phyloP scores from a whole-genome alignment of 2,329 filamentous ascomycete species.

The Thermothelomyces thermophilus region DNA sequence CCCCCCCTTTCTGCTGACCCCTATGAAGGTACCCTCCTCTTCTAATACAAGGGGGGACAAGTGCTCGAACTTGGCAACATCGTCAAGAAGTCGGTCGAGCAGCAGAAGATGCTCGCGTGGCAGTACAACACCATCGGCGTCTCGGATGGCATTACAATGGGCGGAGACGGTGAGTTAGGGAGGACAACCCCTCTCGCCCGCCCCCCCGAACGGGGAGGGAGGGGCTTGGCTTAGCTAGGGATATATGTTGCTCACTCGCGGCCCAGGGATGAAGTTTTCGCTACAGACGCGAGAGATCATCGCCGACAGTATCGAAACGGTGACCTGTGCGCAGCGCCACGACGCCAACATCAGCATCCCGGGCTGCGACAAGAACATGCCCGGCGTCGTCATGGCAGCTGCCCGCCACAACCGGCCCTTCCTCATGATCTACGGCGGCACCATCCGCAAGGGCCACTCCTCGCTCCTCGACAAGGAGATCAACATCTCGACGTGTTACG shows the following conservation, averaged over 20 bases:
- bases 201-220: too few relatives aligned
- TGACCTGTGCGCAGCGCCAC: conserved; percentile 86
- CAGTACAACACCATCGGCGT: conserved; percentile 89
- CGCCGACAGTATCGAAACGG: conserved; percentile 87
- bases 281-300: conserved; percentile 88
- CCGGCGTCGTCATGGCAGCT: conserved; percentile 83
- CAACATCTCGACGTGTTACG: conserved; percentile 85
- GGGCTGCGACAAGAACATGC: conserved; percentile 98
- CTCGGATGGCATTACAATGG: conserved; percentile 92
- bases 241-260: too few relatives aligned
- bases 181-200: neutral
- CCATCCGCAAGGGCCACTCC: conserved; percentile 82
- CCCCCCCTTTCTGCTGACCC: too few relatives aligned
- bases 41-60: too few relatives aligned
- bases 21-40: too few relatives aligned
- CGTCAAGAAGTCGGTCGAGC: conserved; percentile 73
- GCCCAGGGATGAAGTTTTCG: conserved; percentile 87
- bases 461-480: conserved; percentile 67
- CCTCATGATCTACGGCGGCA: conserved; percentile 92
- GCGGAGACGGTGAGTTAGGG: conserved; percentile 62
- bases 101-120: conserved; percentile 86
- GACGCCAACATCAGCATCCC: conserved; percentile 92
- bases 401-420: conserved; percentile 87
- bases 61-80: conserved; percentile 82
- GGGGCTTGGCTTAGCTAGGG: neutral